Evolutionary conservation across 2,329 filamentous ascomycete genomes (phyloP).

Genomic region (Trichoderma hamatum): DNA sequence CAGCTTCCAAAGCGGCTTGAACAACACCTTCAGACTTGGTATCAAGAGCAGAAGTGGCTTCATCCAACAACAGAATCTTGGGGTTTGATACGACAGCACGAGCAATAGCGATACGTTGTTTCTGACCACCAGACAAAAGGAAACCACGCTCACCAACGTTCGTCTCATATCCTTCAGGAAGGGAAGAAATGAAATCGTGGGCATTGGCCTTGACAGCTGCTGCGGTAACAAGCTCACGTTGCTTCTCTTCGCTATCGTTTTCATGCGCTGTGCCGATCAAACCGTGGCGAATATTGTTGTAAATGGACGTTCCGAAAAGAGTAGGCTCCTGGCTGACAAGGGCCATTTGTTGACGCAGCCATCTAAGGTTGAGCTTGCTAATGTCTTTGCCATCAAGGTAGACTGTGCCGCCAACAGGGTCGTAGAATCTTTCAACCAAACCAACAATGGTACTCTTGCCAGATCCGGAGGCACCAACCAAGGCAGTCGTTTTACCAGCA

Average conservation of each 20-base stretch:
- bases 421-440: constrained; percentile 91
- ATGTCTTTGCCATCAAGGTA: constrained; percentile 84
- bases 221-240: constrained; percentile 71
- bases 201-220: constrained; percentile 92
- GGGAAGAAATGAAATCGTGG: constrained; percentile 81
- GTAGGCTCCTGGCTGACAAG: constrained; percentile 93
- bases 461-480: constrained; percentile 92
- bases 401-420: constrained; percentile 79
- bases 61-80: constrained; percentile 89
- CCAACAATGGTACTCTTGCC: constrained; percentile 96
- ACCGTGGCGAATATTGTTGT: constrained; percentile 83
- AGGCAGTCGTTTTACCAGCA: constrained; percentile 89
- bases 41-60: constrained; percentile 91
- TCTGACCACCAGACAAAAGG: constrained; percentile 89
- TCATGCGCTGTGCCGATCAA: constrained; percentile 83
- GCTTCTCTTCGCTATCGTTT: constrained; percentile 64
- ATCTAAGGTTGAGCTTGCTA: constrained; percentile 78
- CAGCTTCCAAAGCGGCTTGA: constrained; percentile 86
- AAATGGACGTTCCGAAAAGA: constrained; percentile 88
- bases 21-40: constrained; percentile 94
- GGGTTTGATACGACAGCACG: constrained; percentile 88
- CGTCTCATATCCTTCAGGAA: constrained; percentile 90
- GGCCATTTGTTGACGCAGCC: constrained; percentile 90
- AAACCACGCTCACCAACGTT: constrained; percentile 94
- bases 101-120: constrained; percentile 94